These are phyloP conservation scores for Penicillium dipodomyicola DNA, from an alignment of 495 filamentous ascomycete species.

Conservation along the genomic window DNA sequence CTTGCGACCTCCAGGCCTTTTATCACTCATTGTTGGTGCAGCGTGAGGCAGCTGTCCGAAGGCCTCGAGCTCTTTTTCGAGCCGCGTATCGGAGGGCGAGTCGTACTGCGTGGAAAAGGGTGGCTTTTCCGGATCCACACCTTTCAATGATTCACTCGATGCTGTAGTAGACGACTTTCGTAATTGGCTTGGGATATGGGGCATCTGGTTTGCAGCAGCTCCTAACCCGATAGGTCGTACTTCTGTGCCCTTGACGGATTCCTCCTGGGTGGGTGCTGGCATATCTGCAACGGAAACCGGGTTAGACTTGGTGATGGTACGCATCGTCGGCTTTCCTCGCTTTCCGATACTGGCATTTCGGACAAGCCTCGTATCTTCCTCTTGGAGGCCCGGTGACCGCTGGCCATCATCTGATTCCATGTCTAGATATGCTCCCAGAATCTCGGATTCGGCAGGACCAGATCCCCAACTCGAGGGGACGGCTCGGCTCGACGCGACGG, in stretches of 20 bases:
- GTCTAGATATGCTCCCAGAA: slow-evolving; percentile 41
- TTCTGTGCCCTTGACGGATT: slow-evolving; percentile 22
- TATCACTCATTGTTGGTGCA: slow-evolving; percentile 45
- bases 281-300: slow-evolving; percentile 20
- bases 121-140: slow-evolving; percentile 36
- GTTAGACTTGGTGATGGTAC: slow-evolving; percentile 54
- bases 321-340: slow-evolving; percentile 67
- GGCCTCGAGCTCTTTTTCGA: slow-evolving; percentile 35
- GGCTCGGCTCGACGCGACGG: slow-evolving; percentile 77
- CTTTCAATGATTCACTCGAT: slow-evolving; percentile 31
- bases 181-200: slow-evolving; percentile 23
- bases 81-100: slow-evolving; percentile 7
- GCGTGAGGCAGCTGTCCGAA: slow-evolving; percentile 29
- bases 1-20: slow-evolving; percentile 48
- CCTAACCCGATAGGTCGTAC: slow-evolving; percentile 14
- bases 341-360: slow-evolving; percentile 77
- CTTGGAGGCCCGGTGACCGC: slow-evolving; percentile 36
- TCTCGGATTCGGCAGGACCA: slow-evolving; percentile 49
- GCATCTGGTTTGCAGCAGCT: slow-evolving; percentile 20
- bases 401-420: slow-evolving; percentile 37
- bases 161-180: slow-evolving; percentile 27
- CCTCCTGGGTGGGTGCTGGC: slow-evolving; percentile 5
- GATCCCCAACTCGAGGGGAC: slow-evolving; percentile 72
- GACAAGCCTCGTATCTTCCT: slow-evolving; percentile 62
- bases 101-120: slow-evolving; percentile 26